Evolutionary conservation across 2,329 filamentous ascomycete genomes (phyloP).

Genomic region (Fusarium algeriense): DNA sequence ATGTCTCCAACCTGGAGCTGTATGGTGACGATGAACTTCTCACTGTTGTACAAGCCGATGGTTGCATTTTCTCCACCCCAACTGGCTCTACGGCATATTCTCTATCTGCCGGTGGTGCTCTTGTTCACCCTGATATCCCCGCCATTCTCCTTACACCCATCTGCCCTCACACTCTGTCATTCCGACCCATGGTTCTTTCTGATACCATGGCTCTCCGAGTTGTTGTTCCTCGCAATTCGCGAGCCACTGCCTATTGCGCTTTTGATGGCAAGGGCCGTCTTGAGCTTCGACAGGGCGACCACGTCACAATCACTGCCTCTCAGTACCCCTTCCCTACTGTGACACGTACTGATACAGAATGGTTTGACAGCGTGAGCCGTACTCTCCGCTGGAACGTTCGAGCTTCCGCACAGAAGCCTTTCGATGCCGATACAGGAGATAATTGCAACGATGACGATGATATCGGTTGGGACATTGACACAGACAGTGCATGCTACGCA

Average conservation of each 20-base stretch:
- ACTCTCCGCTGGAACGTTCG: conserved; percentile 96
- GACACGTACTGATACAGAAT: conserved; percentile 88
- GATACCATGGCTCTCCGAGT: conserved; percentile 94
- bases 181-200: conserved; percentile 97
- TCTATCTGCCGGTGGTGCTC: conserved; percentile 91
- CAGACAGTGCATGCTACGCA: conserved; percentile 78
- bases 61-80: conserved; percentile 97
- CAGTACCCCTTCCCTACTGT: conserved; percentile 98
- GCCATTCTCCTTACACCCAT: conserved; percentile 97
- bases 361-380: conserved; percentile 95
- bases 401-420: conserved; percentile 91
- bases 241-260: conserved; percentile 94
- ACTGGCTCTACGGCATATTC: conserved; percentile 97
- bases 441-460: conserved; percentile 65
- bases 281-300: conserved; percentile 91
- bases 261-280: conserved; percentile 98
- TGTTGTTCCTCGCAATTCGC: conserved; percentile 83
- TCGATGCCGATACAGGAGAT: conserved; percentile 65
- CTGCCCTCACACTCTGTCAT: conserved; percentile 95
- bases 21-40: conserved; percentile 96
- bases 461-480: conserved; percentile 93
- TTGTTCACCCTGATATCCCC: conserved; percentile 96
- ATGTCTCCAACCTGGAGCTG: conserved; percentile 95
- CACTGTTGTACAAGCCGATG: conserved; percentile 95
- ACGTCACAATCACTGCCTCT: conserved; percentile 94